phyloP scores from a whole-genome alignment of 495 filamentous ascomycete species.

The Aspergillus hancockii region DNA sequence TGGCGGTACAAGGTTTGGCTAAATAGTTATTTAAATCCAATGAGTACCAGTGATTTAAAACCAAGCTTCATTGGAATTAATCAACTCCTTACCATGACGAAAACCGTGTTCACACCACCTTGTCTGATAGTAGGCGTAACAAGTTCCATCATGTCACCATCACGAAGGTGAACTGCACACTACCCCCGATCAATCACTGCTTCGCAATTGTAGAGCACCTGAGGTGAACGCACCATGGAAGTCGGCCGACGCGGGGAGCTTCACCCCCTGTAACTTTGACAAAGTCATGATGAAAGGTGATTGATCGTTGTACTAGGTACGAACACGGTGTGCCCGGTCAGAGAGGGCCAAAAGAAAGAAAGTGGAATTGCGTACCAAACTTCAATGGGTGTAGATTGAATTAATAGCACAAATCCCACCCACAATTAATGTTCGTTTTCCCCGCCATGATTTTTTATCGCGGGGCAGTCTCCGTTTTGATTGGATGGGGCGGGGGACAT shows the following conservation, averaged over 20 bases:
- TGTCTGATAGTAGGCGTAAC: slow-evolving; percentile 72
- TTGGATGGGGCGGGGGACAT: slow-evolving; percentile 18
- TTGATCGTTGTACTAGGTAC: not conserved
- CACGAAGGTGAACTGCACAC: slow-evolving; percentile 63
- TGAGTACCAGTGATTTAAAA: slow-evolving; percentile 7
- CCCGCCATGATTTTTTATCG: slow-evolving; percentile 27
- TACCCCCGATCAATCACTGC: not conserved
- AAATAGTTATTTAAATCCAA: slow-evolving; percentile 1
- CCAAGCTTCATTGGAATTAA: slow-evolving; percentile 1
- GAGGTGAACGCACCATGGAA: slow-evolving; percentile 53
- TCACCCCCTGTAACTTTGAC: slow-evolving; percentile 41
- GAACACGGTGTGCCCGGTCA: not conserved
- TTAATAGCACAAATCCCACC: not conserved
- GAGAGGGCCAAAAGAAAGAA: slow-evolving; percentile 1
- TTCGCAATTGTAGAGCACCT: slow-evolving; percentile 23
- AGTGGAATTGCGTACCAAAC: not conserved
- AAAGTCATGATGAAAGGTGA: slow-evolving; percentile 35
- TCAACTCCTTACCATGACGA: slow-evolving; percentile 66
- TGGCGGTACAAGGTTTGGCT: slow-evolving; percentile 74
- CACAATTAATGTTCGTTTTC: slow-evolving; percentile 13
- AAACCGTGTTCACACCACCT: slow-evolving; percentile 78
- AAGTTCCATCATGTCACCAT: slow-evolving; percentile 79
- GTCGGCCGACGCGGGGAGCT: slow-evolving; percentile 73
- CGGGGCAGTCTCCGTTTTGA: slow-evolving; percentile 14
- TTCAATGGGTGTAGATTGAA: not conserved